Evolutionary conservation across 805 yeast genomes (phyloP), one percentile per base, ranked within the genome.

Genomic region (Ogataea naganishii): DNA sequence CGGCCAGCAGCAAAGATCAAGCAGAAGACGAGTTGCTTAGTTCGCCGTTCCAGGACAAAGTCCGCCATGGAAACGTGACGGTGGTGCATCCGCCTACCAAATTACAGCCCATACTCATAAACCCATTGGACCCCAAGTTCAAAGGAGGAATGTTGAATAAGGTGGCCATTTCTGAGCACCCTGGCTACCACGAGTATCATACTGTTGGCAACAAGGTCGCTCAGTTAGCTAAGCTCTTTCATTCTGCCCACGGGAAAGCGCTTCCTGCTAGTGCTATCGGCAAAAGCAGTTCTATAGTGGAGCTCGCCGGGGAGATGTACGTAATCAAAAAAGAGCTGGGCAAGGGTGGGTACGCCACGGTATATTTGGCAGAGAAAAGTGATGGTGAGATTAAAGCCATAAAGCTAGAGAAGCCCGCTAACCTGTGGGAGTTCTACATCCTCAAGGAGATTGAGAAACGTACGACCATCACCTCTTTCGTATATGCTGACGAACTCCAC

Each of bases 341-440:
- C 0, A 69, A 68, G 43, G 94, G 94, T n/a, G 92, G 88, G 0
- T 78, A 63, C 56, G 94, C 88, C 0, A 64, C 72, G 2, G 94
- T 84, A 0, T 84, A 74, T 47, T 56, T 84, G 14, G 76, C 81
- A 1, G 88, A 81, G 47, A 59, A 66, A 9, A 54, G 62, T 4
- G 65, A 71, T 36, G 84, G 82, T 2, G 47, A 53, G 1, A 44
- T 69, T 20, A 67, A 64, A 29, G 94, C 95, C 0, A 53, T 86
- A 30, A 86, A 86, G 47, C 69, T 80, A 10, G 85, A 80, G 45
- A 62, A 65, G 12, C 84, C 89, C 0, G 58, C 82, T 0, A 68
- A 72, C 26, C 60, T 71, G 4, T 85, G 95, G 96, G 96, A 86
- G 52, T 82, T 67, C 43, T 84, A 81, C 47, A 74, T 83, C 12